Conservation (phyloP, 176 grass and related monocot genomes). For the Oryza glumipatula region DNA sequence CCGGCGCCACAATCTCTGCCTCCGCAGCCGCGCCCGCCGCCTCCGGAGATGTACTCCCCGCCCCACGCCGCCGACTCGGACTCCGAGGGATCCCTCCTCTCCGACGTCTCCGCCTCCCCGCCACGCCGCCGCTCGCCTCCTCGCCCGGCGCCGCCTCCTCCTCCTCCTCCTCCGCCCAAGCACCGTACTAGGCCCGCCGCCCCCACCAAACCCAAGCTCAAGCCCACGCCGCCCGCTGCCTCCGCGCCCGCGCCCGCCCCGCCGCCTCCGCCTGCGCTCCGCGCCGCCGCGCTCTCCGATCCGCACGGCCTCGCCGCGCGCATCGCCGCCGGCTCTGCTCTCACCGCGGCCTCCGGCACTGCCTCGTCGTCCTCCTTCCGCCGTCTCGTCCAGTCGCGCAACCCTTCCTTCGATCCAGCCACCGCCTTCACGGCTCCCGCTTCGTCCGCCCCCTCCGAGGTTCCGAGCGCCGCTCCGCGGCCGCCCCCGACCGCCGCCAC, state of each 20-base stretch:
- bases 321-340: slow-evolving; percentile 35
- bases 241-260: slow-evolving; percentile 15
- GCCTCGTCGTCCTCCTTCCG: slow-evolving; percentile 60
- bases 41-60: slow-evolving; percentile 35
- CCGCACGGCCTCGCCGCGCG: slow-evolving; percentile 58
- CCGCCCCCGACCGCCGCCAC: background rate
- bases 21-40: background rate
- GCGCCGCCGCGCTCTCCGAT: slow-evolving; percentile 46
- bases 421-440: slow-evolving; percentile 29
- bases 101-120: slow-evolving; percentile 68
- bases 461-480: background rate
- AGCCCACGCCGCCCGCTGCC: slow-evolving; percentile 1
- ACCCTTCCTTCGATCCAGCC: slow-evolving; percentile 63
- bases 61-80: slow-evolving; percentile 55
- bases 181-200: slow-evolving; percentile 21
- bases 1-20: slow-evolving; percentile 1
- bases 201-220: slow-evolving; percentile 42
- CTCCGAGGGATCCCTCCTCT: slow-evolving; percentile 73
- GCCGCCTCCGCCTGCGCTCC: slow-evolving; percentile 35
- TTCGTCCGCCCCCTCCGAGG: background rate
- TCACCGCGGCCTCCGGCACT: slow-evolving; percentile 11
- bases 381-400: slow-evolving; percentile 69
- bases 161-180: slow-evolving; percentile 38
- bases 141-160: slow-evolving; percentile 26
- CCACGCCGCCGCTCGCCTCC: slow-evolving; percentile 41